These are phyloP conservation scores for Botrytis medusae DNA, from an alignment of 2,329 filamentous ascomycete species.

Conservation along the genomic window DNA sequence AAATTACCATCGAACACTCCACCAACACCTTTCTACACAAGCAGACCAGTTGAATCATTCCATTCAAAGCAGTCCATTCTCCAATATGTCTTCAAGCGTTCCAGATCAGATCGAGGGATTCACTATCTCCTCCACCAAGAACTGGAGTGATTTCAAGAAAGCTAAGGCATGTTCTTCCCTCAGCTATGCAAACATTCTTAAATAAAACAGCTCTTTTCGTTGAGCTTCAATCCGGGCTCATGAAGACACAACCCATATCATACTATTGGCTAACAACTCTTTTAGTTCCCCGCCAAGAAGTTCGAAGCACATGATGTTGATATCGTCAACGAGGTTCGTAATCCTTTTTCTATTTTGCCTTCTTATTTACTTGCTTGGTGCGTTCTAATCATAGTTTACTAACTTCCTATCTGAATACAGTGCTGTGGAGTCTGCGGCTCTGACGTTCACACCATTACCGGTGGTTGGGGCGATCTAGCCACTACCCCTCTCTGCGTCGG, in stretches of 20 bases:
- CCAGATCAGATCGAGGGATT: slow-evolving; percentile 61
- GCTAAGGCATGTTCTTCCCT: slow-evolving; percentile 26
- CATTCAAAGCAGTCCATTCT: neutral
- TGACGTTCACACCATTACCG: slow-evolving; percentile 37
- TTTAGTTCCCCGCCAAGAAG: slow-evolving; percentile 52
- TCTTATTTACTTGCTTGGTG: no score
- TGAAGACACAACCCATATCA: neutral
- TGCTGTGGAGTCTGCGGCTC: slow-evolving; percentile 49
- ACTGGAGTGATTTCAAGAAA: slow-evolving; percentile 34
- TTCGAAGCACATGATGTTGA: slow-evolving; percentile 87
- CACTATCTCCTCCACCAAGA: slow-evolving; percentile 46
- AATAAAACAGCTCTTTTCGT: no score
- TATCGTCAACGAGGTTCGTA: slow-evolving; percentile 68
- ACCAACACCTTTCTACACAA: neutral
- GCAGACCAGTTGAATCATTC: accelerated
- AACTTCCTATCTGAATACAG: neutral
- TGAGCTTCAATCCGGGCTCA: no score
- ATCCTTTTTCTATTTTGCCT: neutral
- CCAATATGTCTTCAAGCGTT: slow-evolving; percentile 17
- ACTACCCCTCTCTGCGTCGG: slow-evolving; percentile 41
- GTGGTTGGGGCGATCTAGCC: slow-evolving; percentile 32
- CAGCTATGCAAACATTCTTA: neutral
- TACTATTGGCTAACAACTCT: neutral
- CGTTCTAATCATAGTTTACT: neutral
- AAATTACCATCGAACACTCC: neutral